Evolutionary conservation across 163 green algal genomes (phyloP).

Genomic region (Scenedesmus sp.): DNA sequence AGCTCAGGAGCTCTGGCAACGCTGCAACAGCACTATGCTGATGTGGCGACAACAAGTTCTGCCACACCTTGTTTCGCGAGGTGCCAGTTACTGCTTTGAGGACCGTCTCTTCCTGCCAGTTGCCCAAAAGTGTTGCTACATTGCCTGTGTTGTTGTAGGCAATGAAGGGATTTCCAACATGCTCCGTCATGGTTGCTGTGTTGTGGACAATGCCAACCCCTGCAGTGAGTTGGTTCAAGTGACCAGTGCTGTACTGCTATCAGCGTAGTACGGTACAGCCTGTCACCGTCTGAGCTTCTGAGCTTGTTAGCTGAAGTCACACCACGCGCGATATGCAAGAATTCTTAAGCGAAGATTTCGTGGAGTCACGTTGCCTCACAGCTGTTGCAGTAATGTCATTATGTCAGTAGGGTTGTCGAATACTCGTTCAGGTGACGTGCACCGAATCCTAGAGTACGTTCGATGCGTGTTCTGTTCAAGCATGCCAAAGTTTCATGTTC

Average conservation of each 20-base stretch:
- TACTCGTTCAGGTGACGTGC: background rate
- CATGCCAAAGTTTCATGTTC: no score
- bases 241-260: background rate
- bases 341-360: background rate
- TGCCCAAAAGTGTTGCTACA: conserved; percentile 25
- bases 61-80: background rate
- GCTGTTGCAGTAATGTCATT: background rate
- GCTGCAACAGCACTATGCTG: background rate
- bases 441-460: background rate
- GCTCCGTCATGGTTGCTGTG: conserved; percentile 30
- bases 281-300: no score
- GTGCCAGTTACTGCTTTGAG: conserved; percentile 25
- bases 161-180: background rate
- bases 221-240: no score
- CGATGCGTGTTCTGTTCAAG: no score
- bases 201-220: background rate
- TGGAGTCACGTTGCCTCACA: background rate
- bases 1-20: background rate
- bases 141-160: conserved; percentile 39
- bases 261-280: background rate
- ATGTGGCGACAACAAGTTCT: no score
- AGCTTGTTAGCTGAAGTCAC: background rate
- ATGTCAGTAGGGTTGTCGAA: background rate
- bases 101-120: conserved; percentile 21
- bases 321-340: no score